Evolutionary conservation across 805 yeast species (phyloP), one percentile per base, ranked within the genome.

Genomic region (Scheffersomyces lignosus): DNA sequence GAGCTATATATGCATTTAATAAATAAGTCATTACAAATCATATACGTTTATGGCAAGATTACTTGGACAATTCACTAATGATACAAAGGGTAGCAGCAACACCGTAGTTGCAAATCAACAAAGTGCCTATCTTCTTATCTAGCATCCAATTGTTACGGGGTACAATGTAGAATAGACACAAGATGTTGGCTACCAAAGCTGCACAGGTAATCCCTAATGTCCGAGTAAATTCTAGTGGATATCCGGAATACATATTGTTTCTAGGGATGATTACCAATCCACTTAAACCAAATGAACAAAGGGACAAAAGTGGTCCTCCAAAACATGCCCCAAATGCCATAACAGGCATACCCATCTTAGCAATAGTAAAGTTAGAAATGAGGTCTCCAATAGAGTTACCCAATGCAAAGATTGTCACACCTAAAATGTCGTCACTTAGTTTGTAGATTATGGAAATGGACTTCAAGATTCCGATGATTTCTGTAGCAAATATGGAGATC

Each of bases 311-410:
- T 0, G 98, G 98, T 1, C 96, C 88, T 0, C 97, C 98, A 57
- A 90, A 84, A 53, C 98, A 90, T 0, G 97, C 96, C 18, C 93
- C 86, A n/a, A 93, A 68, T 0, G 97, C 97, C 85, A 91, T 85
- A 31, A 84, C 72, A 0, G 96, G 87, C 63, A 78, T 81, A 0
- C 96, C 96, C 72, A 87, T 75, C 39, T 68, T 68, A 0, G 96
- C 89, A 17, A 91, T 77, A 0, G 95, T 83, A 24, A 83, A 58
- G 48, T 91, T 88, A 0, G 96, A 83, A 1, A 90, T 80, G 31
- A 90, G 65, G 54, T 91, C 99, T 4, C 98, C 97, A 5, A 86
- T 65, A 1, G 96, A 90, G 58, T 91, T 93, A 4, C 99, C 98
- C 40, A 91, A 64, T 0, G 98, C 96, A 58, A 91, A 85, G 0